Base-by-base conservation (phyloP, 2,329 filamentous ascomycete genomes). In the Cordyceps pruinosa region DNA sequence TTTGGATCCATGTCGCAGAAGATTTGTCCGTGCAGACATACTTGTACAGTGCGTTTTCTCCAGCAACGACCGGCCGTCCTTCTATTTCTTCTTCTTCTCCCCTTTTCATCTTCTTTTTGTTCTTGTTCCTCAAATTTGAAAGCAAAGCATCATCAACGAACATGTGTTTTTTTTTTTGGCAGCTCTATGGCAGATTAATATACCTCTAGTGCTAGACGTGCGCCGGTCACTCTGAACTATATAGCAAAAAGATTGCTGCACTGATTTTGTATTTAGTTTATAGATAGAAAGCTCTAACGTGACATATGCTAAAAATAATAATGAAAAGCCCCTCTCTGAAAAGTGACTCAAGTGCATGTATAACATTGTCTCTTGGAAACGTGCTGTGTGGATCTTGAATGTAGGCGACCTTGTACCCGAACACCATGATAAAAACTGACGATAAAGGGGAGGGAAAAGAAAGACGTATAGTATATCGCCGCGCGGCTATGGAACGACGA, bases 261-360 rank as follows among this genome's bases (percentile, higher is more conserved):
- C 26, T 41, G 49, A 44, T 41, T 52, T 48, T 42, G 10, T 52
- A 42, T 52, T 42, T 44, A 52, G 49, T 52, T 32, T 32, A 32
- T 52, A 52, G 37, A 42, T 41, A 35, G 17, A 30, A 26, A 50
- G 28, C 19, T 25, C 10, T 21, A 39, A 50, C 7, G 10, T 50
- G 23, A 35, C 32, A 46, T 21, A 34, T 47, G 1, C 19, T 28
- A 26, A 51, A 30, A 52, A 25, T 6, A 42, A 34, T 28, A 26
- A 17, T 2, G 15, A 41, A 32, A n/a, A n/a, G n/a, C n/a, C n/a
- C n/a, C n/a, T n/a, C n/a, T n/a, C n/a, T n/a, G n/a, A 30, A 47
- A 47, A 39, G 5, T 39, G 35, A 39, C n/a, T 17, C 9, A 47
- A 32, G 9, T 32, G 45, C n/a, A 47, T 47, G 30, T 32, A 32